These are phyloP conservation scores for Eugenia klotzschiana DNA, from an alignment of 441 rosid species.

Conservation along the genomic window DNA sequence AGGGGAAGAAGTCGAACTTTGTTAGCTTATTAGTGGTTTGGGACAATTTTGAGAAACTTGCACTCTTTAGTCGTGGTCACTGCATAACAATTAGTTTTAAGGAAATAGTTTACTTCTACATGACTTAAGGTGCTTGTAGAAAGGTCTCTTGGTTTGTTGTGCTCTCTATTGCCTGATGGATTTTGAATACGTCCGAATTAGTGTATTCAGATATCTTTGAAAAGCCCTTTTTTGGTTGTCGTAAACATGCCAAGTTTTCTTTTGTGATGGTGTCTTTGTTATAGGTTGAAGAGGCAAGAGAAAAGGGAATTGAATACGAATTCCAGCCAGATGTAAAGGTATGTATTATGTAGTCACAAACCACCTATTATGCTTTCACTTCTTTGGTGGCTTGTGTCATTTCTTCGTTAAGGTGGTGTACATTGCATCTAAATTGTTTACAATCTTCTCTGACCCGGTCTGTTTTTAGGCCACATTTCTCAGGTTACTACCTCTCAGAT, in stretches of 20 bases:
- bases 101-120: neutral
- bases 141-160: too few relatives aligned
- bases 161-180: neutral
- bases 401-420: neutral
- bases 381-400: neutral
- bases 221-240: neutral
- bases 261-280: neutral
- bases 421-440: neutral
- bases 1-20: neutral
- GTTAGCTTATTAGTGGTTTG: neutral
- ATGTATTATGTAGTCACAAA: neutral
- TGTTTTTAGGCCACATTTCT: constrained; percentile 60
- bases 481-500: constrained; percentile 58
- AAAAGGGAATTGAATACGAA: constrained; percentile 64
- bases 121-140: too few relatives aligned
- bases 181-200: neutral
- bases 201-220: neutral
- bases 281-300: constrained; percentile 72
- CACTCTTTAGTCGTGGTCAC: neutral
- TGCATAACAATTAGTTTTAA: neutral
- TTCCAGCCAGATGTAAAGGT: constrained; percentile 76
- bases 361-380: neutral
- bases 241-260: neutral
- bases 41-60: neutral
- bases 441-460: constrained; percentile 1